These are phyloP conservation scores for Sordariomycetes sp. DNA, from an alignment of 2,329 filamentous ascomycete genomes.

Conservation along the genomic window DNA sequence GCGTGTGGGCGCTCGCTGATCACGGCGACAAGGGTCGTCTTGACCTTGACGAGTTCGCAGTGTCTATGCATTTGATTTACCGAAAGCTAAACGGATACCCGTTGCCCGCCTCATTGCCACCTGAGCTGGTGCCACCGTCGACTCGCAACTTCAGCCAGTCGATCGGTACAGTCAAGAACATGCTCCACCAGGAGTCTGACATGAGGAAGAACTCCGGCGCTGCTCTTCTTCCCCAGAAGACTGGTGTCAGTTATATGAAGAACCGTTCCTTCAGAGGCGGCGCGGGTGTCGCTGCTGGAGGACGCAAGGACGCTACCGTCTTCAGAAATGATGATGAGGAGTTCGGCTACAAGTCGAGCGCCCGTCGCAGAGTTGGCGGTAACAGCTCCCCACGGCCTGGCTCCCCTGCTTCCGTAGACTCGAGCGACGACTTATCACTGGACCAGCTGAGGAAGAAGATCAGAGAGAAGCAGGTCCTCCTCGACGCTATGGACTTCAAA, in stretches of 20 bases:
- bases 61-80: slow-evolving; percentile 99
- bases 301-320: slow-evolving; percentile 88
- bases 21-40: slow-evolving; percentile 89
- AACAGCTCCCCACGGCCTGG: slow-evolving; percentile 75
- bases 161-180: slow-evolving; percentile 83
- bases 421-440: slow-evolving; percentile 72
- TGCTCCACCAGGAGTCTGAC: slow-evolving; percentile 85
- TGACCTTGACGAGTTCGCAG: slow-evolving; percentile 94
- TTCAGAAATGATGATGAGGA: slow-evolving; percentile 96
- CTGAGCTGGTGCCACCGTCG: slow-evolving; percentile 89
- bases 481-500: slow-evolving; percentile 94
- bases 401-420: slow-evolving; percentile 58
- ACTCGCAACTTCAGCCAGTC: slow-evolving; percentile 89
- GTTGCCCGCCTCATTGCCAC: slow-evolving; percentile 74
- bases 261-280: slow-evolving; percentile 78
- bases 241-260: slow-evolving; percentile 97
- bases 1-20: slow-evolving; percentile 91
- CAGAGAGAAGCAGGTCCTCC: slow-evolving; percentile 82
- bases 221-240: slow-evolving; percentile 85
- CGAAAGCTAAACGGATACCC: slow-evolving; percentile 94
- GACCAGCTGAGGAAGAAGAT: slow-evolving; percentile 92
- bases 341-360: slow-evolving; percentile 87
- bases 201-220: slow-evolving; percentile 82
- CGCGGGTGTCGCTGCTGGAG: slow-evolving; percentile 43
- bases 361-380: slow-evolving; percentile 75